Base-by-base conservation (phyloP, 257 asterid species). In the Solanum pimpinellifolium region DNA sequence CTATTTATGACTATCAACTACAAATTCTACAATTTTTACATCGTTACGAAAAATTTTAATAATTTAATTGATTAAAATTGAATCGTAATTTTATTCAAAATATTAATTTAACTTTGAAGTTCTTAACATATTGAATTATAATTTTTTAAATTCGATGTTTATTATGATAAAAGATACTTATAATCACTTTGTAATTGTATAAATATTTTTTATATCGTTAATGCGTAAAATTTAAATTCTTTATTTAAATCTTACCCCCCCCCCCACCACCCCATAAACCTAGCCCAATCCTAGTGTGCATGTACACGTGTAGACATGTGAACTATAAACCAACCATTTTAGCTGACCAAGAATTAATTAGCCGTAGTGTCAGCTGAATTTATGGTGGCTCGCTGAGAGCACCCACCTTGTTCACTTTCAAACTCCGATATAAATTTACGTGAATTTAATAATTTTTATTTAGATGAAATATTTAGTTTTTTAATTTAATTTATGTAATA, bases 231-330 rank as follows among this genome's bases (percentile, higher is more conserved):
- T 21, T 52, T 56, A 56, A 56, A 56, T 56, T 56, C 25, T 56
- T 56, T 56, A 56, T 56, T 10, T 56, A 21, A 9, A 59, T 59
- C 6, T 3, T 11, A 31, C 27, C 11, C 82, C 21, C 0, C 0
- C 13, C 75, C n/a, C 59, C 8, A 2, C 59, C 8, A 5, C 59
- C 27, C 11, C 44, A 33, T n/a, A 15, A 27, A 39, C 1, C 44
- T 18, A 39, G 42, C 88, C 91, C 90, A 84, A 60, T 18, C 87
- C 75, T 86, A 89, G 78, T 89, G 89, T 59, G 44, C 35, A 90
- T 49, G 52, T 68, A 86, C 82, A 83, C 89, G 86, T 83, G 80
- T 86, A 49, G 41, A 47, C 91, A 87, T 87, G 88, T 89, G 90
- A 89, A 87, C 87, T 49, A 49, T 49, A 47, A 16, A 59, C 78